A percentile compares a stretch with the other conserved stretches of the same genome.
Conservation (phyloP, 2,329 filamentous ascomycete genomes). For the Cercospora zeina region DNA sequence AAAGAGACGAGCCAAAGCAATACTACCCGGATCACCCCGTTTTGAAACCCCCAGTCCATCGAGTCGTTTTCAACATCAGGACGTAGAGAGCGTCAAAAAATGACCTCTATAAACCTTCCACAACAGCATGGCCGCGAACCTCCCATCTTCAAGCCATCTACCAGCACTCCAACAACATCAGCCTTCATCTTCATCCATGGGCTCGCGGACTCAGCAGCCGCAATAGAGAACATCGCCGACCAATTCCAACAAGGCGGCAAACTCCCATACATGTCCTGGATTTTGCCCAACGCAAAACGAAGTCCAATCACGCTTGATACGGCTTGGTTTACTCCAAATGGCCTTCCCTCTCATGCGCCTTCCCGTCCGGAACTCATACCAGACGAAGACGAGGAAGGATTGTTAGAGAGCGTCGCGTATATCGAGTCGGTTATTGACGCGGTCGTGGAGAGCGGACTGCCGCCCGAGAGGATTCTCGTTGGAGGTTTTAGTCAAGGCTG, state of each 20-base stretch:
- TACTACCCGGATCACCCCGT: too few species aligned
- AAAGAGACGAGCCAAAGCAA: background rate
- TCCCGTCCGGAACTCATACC: conserved; percentile 48
- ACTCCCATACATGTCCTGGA: conserved; percentile 50
- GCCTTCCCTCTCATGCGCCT: conserved; percentile 41
- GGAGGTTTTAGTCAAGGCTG: conserved; percentile 54
- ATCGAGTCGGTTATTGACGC: conserved; percentile 48
- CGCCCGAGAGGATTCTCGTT: conserved; percentile 47
- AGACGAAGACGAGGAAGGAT: conserved; percentile 50
- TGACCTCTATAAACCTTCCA: background rate
- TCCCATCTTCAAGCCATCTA: conserved; percentile 42
- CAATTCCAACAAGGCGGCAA: conserved; percentile 51
- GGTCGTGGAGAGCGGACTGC: conserved; percentile 45
- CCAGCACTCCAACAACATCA: conserved; percentile 39
- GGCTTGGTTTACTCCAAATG: conserved; percentile 50
- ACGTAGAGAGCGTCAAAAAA: background rate
- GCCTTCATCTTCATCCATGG: conserved; percentile 46
- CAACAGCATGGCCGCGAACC: background rate
- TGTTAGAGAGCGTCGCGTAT: conserved; percentile 45
- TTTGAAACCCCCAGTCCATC: background rate
- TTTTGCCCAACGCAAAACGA: conserved; percentile 51
- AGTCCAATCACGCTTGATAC: conserved; percentile 48
- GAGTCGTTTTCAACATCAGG: background rate
- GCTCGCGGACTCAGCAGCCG: conserved; percentile 48
- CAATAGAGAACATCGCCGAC: conserved; percentile 46